Percentiles rank a stretch among this genome's conserved stretches.
phyloP scores from a whole-genome alignment of 2,329 filamentous ascomycete species.

The Herpomyces periplanetae region DNA sequence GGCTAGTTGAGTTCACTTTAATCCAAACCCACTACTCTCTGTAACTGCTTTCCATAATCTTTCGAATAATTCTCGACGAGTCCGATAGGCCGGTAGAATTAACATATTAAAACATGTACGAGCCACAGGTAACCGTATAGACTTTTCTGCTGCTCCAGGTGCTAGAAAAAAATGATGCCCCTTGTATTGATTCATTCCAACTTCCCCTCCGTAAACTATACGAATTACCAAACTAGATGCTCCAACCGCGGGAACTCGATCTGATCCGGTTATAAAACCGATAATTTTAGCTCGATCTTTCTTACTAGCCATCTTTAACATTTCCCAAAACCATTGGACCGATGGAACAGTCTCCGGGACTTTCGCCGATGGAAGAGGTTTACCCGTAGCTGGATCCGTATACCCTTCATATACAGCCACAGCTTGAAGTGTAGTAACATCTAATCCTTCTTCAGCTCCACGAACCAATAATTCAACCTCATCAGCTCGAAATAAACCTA shows the following conservation, averaged over 20 bases:
- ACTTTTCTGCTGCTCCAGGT: conserved; percentile 36
- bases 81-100: conserved; percentile 29
- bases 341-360: conserved; percentile 21
- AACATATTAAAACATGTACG: conserved; percentile 70
- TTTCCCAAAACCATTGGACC: conserved; percentile 57
- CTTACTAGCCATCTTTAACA: conserved; percentile 23
- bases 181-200: no score
- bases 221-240: conserved; percentile 38
- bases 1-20: no score
- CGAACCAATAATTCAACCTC: conserved; percentile 63
- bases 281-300: conserved; percentile 35
- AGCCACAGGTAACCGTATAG: conserved; percentile 36
- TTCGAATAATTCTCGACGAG: conserved; percentile 21
- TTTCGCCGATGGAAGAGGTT: conserved; percentile 2
- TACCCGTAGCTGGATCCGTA: conserved; percentile 9
- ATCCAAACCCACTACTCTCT: conserved; percentile 64
- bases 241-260: conserved; percentile 59
- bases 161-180: no score
- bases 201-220: conserved; percentile 16
- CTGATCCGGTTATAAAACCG: conserved; percentile 57
- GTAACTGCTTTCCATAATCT: conserved; percentile 53
- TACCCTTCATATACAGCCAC: conserved; percentile 55
- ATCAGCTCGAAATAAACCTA: conserved; percentile 53
- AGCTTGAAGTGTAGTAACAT: conserved; percentile 30
- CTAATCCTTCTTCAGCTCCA: conserved; percentile 44